A percentile compares a stretch with the other conserved stretches of the same genome.
phyloP scores from a whole-genome alignment of 495 filamentous ascomycete species.

The Penicillium goetzii region DNA sequence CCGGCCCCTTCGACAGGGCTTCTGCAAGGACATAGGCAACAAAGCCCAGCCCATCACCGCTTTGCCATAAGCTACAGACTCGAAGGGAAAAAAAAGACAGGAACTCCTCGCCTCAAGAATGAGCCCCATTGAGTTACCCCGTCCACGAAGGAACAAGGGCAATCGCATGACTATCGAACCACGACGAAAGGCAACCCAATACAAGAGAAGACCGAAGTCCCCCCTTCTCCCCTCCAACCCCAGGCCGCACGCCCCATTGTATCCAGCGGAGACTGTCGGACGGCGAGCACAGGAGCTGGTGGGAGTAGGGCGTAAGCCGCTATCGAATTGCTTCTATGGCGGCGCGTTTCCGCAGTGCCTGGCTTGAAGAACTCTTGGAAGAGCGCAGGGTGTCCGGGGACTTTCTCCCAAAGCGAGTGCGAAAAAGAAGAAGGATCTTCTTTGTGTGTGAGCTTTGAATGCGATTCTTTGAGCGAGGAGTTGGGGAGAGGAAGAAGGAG shows the following conservation, averaged over 20 bases:
- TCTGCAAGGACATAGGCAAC: conserved; percentile 39
- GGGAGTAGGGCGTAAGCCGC: conserved; percentile 64
- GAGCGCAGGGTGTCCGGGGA: conserved; percentile 91
- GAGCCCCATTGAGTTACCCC: conserved; percentile 99
- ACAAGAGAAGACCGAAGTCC: conserved; percentile 31
- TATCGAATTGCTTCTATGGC: conserved; percentile 95
- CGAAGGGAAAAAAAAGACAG: conserved; percentile 46
- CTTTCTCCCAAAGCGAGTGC: conserved; percentile 96
- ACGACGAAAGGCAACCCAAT: conserved; percentile 78
- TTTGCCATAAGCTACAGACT: conserved; percentile 73
- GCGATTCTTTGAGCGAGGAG: conserved; percentile 99
- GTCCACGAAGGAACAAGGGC: conserved; percentile 52
- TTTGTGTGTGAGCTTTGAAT: conserved; percentile 98
- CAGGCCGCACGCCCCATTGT: conserved; percentile 47
- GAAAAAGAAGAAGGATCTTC: conserved; percentile 42
- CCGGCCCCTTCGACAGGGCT: conserved; percentile 71
- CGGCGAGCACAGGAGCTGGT: conserved; percentile 35
- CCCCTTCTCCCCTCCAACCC: conserved; percentile 45
- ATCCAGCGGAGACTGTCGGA: conserved; percentile 37
- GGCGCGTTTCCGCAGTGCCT: conserved; percentile 92
- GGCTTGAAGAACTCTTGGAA: conserved; percentile 36
- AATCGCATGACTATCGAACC: conserved; percentile 99
- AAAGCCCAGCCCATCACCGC: conserved; percentile 41
- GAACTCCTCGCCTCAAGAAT: conserved; percentile 99
- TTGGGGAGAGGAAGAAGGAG: conserved; percentile 49